A percentile compares a stretch with the other conserved stretches of the same genome.
Evolutionary conservation across 1,139 yeast genomes (phyloP).

Genomic region (Suhomyces yuchorum): DNA sequence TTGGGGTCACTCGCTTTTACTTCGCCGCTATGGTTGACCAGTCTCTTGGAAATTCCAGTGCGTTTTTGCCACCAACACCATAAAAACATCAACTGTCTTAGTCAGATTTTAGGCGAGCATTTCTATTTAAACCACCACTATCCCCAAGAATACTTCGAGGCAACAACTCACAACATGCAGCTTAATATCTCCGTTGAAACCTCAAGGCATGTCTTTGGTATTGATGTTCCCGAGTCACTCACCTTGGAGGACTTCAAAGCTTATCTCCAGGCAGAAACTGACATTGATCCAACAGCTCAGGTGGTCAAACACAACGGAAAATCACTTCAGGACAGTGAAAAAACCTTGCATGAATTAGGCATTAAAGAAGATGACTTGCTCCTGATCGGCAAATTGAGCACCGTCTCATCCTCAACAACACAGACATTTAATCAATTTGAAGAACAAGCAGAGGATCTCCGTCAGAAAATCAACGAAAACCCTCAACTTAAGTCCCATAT

Average conservation of each 20-base stretch:
- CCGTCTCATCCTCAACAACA: slow-evolving; percentile 11
- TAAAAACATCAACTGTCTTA: not conserved
- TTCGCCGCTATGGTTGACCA: not conserved
- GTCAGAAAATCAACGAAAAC: slow-evolving; percentile 49
- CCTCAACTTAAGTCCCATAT: slow-evolving; percentile 41
- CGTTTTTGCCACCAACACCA: not conserved
- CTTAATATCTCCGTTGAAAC: slow-evolving; percentile 39
- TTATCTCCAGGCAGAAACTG: slow-evolving; percentile 74
- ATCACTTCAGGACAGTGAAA: slow-evolving; percentile 34
- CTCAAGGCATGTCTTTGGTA: slow-evolving; percentile 35
- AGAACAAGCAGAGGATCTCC: slow-evolving; percentile 48
- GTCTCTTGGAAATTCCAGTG: not conserved
- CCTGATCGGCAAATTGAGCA: slow-evolving; percentile 24
- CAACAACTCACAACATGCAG: slow-evolving; percentile 29
- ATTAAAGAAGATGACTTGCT: slow-evolving; percentile 62
- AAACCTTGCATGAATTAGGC: slow-evolving; percentile 49
- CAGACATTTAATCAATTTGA: slow-evolving; percentile 10
- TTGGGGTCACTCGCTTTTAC: not conserved
- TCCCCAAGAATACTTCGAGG: not conserved
- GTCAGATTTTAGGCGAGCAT: not conserved
- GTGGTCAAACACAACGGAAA: slow-evolving; percentile 50
- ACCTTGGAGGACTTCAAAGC: slow-evolving; percentile 71
- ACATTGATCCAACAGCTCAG: slow-evolving; percentile 50
- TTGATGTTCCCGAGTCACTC: slow-evolving; percentile 68
- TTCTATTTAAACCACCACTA: not conserved